Conservation (phyloP, 768 basidiomycete species). For the Neoboletus subvelutipes region DNA sequence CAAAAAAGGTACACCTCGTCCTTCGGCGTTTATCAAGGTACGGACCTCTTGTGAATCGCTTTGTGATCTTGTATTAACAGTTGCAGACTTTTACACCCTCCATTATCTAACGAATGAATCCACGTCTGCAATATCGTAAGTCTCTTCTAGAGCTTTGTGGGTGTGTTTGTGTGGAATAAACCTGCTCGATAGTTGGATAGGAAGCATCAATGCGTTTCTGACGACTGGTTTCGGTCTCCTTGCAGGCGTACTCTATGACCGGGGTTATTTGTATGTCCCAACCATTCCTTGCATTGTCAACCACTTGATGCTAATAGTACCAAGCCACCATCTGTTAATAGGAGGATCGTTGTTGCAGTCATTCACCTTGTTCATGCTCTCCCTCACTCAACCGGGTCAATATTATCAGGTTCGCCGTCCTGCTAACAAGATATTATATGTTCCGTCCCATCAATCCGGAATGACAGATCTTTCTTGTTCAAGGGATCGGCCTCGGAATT, state of each 20-base stretch:
- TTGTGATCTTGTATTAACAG: not conserved
- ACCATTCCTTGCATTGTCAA: not conserved
- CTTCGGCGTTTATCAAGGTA: slow-evolving; percentile 45
- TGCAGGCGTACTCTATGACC: slow-evolving; percentile 48
- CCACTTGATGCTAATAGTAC: not conserved
- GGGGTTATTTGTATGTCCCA: slow-evolving; percentile 46
- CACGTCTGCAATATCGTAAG: slow-evolving; percentile 39
- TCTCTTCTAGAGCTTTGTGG: not conserved
- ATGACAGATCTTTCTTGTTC: slow-evolving; percentile 45
- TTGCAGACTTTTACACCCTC: slow-evolving; percentile 40
- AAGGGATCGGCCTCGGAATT: slow-evolving; percentile 48
- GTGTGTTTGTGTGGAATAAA: not conserved
- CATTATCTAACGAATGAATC: slow-evolving; percentile 36
- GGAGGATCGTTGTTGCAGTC: slow-evolving; percentile 45
- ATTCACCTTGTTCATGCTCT: slow-evolving; percentile 44
- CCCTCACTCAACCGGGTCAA: slow-evolving; percentile 39
- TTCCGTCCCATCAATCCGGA: not conserved
- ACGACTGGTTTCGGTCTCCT: slow-evolving; percentile 37
- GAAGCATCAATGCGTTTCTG: slow-evolving; percentile 45
- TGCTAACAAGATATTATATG: not conserved
- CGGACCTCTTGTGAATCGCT: not conserved
- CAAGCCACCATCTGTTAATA: slow-evolving; percentile 46
- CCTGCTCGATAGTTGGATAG: slow-evolving; percentile 39
- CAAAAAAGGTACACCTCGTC: slow-evolving; percentile 33
- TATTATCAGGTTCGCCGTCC: slow-evolving; percentile 41